A percentile compares a stretch with the other conserved stretches of the same genome.
phyloP scores from a whole-genome alignment of 768 basidiomycete species.

The Lactifluus rugatus region DNA sequence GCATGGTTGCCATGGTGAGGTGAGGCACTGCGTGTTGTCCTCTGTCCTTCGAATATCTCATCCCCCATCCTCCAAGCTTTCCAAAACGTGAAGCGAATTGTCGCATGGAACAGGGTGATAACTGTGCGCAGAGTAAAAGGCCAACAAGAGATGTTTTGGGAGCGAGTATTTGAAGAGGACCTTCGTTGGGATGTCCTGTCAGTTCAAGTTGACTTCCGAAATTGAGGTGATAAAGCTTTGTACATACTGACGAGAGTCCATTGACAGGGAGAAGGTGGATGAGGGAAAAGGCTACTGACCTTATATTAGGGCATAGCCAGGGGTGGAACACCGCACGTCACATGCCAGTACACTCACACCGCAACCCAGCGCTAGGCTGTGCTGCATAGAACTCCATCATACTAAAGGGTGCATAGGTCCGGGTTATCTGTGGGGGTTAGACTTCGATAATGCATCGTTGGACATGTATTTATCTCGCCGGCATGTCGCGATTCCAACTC shows the following conservation, averaged over 20 bases:
- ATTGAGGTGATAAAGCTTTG: background rate
- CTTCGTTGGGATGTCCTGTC: background rate
- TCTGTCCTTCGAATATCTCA: background rate
- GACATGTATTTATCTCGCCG: background rate
- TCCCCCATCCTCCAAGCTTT: slow-evolving; percentile 7
- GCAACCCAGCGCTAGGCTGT: slow-evolving; percentile 1
- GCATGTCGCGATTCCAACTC: background rate
- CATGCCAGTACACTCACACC: background rate
- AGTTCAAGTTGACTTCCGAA: background rate
- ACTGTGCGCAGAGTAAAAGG: background rate
- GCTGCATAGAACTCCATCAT: background rate
- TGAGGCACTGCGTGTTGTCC: background rate
- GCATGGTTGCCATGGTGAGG: background rate
- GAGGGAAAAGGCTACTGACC: background rate
- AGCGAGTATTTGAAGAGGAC: background rate
- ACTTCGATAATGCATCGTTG: background rate
- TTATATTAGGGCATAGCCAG: background rate
- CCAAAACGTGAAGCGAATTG: background rate
- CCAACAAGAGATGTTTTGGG: background rate
- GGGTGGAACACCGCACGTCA: slow-evolving; percentile 14
- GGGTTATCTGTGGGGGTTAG: background rate
- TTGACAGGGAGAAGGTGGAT: background rate
- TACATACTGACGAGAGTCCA: slow-evolving; percentile 5
- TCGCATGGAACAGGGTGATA: slow-evolving; percentile 2
- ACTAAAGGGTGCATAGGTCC: background rate